Base-by-base conservation (phyloP, 176 grass and related monocot species). In the Oryza glumipatula region DNA sequence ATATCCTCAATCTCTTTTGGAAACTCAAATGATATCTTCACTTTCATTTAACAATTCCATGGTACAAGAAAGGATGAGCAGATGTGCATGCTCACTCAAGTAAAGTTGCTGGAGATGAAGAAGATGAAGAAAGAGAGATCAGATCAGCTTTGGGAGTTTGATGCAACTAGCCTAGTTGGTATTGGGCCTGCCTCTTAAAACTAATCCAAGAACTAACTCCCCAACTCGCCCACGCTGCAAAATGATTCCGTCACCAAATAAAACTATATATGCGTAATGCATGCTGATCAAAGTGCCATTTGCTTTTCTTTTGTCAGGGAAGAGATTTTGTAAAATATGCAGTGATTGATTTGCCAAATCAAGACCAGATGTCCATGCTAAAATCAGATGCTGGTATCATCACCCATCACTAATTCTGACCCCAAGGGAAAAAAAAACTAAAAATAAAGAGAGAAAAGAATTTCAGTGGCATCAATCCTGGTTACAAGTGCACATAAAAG, bases 101-200 rank as follows among this genome's bases (percentile, higher is more conserved):
- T 56, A 87, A 87, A 87, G 89, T 54, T 72, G 52, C 17, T 51
- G 85, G 12, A 41, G 85, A 87, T 67, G 80, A 78, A 80, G 39
- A 70, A 78, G 51, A 41, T 41, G 39, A 21, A 22, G 58, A 63
- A 23, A 63, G 8, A 63, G 80, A 70, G 84, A 76, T 69, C 49
- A 76, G 47, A 58, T 58, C 54, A 58, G 17, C 54, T n/a, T 74
- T 74, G 48, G 74, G 74, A 79, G 80, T 90, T 79, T 7, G 84
- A 68, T 64, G 80, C 74, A 87, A 83, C 49, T 83, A 48, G 80
- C 48, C 80, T 83, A 83, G 80, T 80, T 87, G 85, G 80, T 74
- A 91, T 80, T 91, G 85, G 85, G 64, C 72, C 35, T 84, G 51
- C 43, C 43, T 52, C 69, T 91, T 47, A 52, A 87, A 90, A 80